Evolutionary conservation across 2,329 filamentous ascomycete species (phyloP), one percentile per base, ranked within the genome.

Genomic region (Colletotrichum caudatum): DNA sequence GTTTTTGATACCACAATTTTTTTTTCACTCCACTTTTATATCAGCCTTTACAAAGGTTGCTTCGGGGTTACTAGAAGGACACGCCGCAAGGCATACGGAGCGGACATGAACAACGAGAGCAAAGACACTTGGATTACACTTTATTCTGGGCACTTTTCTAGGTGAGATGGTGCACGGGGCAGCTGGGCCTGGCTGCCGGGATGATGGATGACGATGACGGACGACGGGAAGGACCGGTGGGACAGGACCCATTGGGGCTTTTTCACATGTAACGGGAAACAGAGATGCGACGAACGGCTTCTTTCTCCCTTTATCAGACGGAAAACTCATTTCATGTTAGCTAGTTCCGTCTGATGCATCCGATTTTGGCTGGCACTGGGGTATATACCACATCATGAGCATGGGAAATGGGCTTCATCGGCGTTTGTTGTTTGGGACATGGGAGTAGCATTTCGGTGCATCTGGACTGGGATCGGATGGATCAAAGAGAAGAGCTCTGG

Each of bases 61-160:
- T 66, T 62, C 51, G 66, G 60, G 64, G 57, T 63, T 73, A 69
- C 51, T 69, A 72, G 53, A 73, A 65, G 64, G 72, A 72, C 65
- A 73, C 75, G 81, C 82, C 81, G 81, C 82, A 77, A 84, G 82
- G 83, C 82, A 76, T 60, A 61, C 67, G 68, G 71, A 74, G 72
- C 69, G 66, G 54, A 68, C 56, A 68, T 69, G 69, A 73, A 72
- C 69, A 59, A 72, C 35, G 64, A 72, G 72, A 73, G 56, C 69
- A 56, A 63, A 71, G 71, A 73, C 71, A 73, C 69, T 73, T 72
- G 72, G 69, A 72, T 69, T 61, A 72, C 64, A 62, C 39, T 35
- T 57, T 63, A 64, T 57, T 69, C 26, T 65, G 57, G 51, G 71
- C 58, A 71, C 68, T 57, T 54, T 66, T 37, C 44, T 35, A 26